Evolutionary conservation across 192 early-diverging fungal genomes (phyloP).

Genomic region (Cladochytrium replicatum): DNA sequence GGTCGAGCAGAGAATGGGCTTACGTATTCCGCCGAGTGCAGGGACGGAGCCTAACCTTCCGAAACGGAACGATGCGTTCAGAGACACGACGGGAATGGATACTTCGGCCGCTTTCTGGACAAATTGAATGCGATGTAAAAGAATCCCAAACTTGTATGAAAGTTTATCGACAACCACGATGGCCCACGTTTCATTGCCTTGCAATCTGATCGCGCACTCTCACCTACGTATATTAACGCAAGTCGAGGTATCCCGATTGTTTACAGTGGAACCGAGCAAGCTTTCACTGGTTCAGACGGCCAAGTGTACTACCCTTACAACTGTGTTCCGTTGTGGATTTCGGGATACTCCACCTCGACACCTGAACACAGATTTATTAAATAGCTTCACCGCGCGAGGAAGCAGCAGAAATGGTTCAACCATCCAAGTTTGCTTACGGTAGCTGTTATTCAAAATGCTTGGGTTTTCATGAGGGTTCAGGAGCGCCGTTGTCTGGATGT

Average conservation of each 20-base stretch:
- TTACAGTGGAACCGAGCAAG: slow-evolving; percentile 26
- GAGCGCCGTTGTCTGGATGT: no score
- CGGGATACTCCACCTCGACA: no score
- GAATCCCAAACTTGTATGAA: slow-evolving; percentile 27
- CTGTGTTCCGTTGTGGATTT: slow-evolving; percentile 15
- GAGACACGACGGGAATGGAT: background rate
- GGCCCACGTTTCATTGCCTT: slow-evolving; percentile 9
- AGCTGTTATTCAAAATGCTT: no score
- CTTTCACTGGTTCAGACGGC: slow-evolving; percentile 1
- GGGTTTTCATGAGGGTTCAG: no score
- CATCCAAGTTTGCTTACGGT: no score
- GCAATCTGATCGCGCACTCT: slow-evolving; percentile 12
- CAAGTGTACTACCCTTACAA: slow-evolving; percentile 7
- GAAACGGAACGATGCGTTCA: background rate
- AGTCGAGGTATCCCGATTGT: slow-evolving; percentile 14
- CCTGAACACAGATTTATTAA: no score
- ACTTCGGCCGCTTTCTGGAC: background rate
- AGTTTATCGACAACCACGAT: slow-evolving; percentile 22
- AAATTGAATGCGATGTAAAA: background rate
- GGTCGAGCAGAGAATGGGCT: background rate
- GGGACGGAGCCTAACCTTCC: background rate
- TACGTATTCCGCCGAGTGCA: background rate
- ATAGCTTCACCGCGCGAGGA: no score
- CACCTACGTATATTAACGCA: slow-evolving; percentile 10
- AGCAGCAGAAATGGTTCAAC: no score